Percentiles rank a stretch among this genome's conserved stretches.
phyloP scores from a whole-genome alignment of 768 basidiomycete species.

The Polyporus arcularius region DNA sequence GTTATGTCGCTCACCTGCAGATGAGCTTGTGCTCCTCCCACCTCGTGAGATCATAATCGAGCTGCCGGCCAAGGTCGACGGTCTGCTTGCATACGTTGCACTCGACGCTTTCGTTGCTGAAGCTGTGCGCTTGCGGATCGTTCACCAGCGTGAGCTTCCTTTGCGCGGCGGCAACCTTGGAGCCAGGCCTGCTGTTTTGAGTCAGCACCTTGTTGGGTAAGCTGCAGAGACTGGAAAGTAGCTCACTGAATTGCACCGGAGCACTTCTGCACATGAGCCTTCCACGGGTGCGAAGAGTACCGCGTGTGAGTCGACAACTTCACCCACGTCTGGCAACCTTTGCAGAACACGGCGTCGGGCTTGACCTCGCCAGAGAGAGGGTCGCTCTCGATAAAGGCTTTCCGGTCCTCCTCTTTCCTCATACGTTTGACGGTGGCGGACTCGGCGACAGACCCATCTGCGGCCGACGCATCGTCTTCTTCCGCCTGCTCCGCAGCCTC shows the following conservation, averaged over 20 bases:
- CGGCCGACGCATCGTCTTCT: constrained; percentile 29
- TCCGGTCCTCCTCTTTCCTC: constrained; percentile 47
- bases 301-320: constrained; percentile 38
- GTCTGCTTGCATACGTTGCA: constrained; percentile 53
- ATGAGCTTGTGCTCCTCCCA: constrained; percentile 65
- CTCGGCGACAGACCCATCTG: constrained; percentile 16
- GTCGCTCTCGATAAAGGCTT: constrained; percentile 55
- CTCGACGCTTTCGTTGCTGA: constrained; percentile 45
- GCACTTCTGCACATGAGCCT: constrained; percentile 51
- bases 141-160: constrained; percentile 64
- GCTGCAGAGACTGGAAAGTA: background rate
- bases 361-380: constrained; percentile 50
- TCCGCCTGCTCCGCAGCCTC: constrained; percentile 28
- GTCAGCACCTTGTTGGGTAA: background rate
- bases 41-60: constrained; percentile 58
- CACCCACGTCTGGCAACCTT: constrained; percentile 65
- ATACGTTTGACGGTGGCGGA: constrained; percentile 2
- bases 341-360: constrained; percentile 56
- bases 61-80: constrained; percentile 47
- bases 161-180: constrained; percentile 61
- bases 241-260: constrained; percentile 40
- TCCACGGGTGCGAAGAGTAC: constrained; percentile 58
- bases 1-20: constrained; percentile 42
- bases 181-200: constrained; percentile 45
- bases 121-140: constrained; percentile 59